Percentiles rank a stretch among this genome's conserved stretches.
These are phyloP conservation scores for Erodium maritimum DNA, from an alignment of 345 rosid species.

Conservation along the genomic window DNA sequence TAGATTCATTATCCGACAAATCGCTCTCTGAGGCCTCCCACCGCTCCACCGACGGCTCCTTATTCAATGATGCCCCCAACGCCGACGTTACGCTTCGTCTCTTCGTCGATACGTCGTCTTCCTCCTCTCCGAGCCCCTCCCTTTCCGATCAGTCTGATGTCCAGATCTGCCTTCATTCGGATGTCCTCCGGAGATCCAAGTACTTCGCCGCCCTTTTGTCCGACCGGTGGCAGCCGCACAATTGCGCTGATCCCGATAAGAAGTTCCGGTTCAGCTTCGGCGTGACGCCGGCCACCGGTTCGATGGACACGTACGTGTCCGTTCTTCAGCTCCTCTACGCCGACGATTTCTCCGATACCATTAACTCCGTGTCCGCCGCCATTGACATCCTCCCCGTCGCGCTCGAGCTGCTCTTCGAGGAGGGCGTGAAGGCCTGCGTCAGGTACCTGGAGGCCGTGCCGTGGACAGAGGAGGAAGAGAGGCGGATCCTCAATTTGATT, in stretches of 20 bases:
- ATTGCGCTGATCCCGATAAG: too few relatives aligned
- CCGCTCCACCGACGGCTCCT: slow-evolving; percentile 2
- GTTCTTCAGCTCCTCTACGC: slow-evolving; percentile 49
- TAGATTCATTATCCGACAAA: too few relatives aligned
- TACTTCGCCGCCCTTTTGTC: slow-evolving; percentile 54
- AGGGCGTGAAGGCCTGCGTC: slow-evolving; percentile 35
- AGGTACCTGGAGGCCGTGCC: slow-evolving; percentile 53
- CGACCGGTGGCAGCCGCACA: slow-evolving; percentile 37
- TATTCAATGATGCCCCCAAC: slow-evolving; percentile 4
- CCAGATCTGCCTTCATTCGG: slow-evolving; percentile 49
- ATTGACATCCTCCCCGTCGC: slow-evolving; percentile 53
- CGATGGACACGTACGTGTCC: slow-evolving; percentile 25
- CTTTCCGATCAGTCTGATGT: slow-evolving; percentile 4
- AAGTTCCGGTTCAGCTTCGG: too few relatives aligned
- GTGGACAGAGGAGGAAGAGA: slow-evolving; percentile 64
- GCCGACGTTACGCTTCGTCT: slow-evolving; percentile 16
- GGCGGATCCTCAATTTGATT: slow-evolving; percentile 29
- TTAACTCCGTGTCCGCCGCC: slow-evolving; percentile 31
- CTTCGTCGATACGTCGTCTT: slow-evolving; percentile 17
- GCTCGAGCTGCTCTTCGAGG: slow-evolving; percentile 49
- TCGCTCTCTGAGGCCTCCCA: too few relatives aligned
- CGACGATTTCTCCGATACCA: slow-evolving; percentile 23
- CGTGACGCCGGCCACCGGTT: slow-evolving; percentile 8
- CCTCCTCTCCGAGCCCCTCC: slow-evolving; percentile 10
- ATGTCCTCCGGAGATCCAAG: slow-evolving; percentile 39